These are phyloP conservation scores for Macadamia integrifolia DNA, from an alignment of 164 flowering plant species.

Conservation along the genomic window DNA sequence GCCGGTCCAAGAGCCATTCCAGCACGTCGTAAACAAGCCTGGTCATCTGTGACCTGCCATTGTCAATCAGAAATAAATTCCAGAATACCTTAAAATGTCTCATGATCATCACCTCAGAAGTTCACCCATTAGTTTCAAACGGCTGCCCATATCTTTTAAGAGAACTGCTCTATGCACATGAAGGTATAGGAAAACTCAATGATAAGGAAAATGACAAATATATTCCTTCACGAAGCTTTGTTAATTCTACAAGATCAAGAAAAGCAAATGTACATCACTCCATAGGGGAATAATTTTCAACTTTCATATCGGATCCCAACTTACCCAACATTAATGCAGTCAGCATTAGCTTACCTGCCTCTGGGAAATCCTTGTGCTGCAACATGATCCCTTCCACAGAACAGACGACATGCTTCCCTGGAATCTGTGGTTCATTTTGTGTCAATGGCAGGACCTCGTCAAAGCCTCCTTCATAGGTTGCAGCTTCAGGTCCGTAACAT, in stretches of 20 bases:
- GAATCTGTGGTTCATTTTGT: slow-evolving; percentile 31
- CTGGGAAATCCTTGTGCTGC: slow-evolving; percentile 82
- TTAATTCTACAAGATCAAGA: background rate
- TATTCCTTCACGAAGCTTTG: background rate
- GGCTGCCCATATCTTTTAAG: too few species aligned
- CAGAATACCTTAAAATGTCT: too few species aligned
- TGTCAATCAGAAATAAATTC: too few species aligned
- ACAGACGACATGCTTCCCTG: slow-evolving; percentile 25
- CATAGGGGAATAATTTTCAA: slow-evolving; percentile 29
- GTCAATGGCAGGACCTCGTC: slow-evolving; percentile 67
- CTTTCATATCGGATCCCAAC: slow-evolving; percentile 22
- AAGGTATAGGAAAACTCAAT: too few species aligned
- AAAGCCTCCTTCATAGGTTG: slow-evolving; percentile 65
- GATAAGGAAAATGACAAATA: too few species aligned
- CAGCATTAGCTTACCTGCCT: slow-evolving; percentile 86
- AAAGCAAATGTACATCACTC: slow-evolving; percentile 14
- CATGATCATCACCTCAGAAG: too few species aligned
- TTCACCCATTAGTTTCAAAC: too few species aligned
- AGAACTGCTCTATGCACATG: too few species aligned
- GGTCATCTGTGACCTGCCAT: too few species aligned
- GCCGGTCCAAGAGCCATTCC: too few species aligned
- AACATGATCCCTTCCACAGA: slow-evolving; percentile 75
- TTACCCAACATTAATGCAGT: slow-evolving; percentile 70
- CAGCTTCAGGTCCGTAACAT: slow-evolving; percentile 68
- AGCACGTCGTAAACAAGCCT: too few species aligned